Conservation (phyloP, 2,329 filamentous ascomycete genomes). For the Pseudogymnoascus sp. region DNA sequence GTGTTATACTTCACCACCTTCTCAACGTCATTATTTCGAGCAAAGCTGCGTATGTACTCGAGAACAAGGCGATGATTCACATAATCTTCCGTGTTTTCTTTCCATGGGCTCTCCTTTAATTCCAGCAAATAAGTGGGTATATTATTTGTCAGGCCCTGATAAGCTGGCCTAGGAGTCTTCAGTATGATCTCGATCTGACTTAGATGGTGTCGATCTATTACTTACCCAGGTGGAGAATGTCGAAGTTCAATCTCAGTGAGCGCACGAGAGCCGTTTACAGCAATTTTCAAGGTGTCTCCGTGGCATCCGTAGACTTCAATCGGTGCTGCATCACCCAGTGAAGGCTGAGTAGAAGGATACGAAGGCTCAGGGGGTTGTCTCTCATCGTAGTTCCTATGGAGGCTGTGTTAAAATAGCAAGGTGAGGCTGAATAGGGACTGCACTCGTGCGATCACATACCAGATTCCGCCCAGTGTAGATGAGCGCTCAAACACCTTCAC, state of each 20-base stretch:
- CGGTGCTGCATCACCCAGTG: conserved; percentile 17
- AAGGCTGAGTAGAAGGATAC: conserved; percentile 21
- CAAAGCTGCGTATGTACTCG: conserved; percentile 20
- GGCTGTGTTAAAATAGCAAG: neutral
- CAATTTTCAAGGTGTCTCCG: neutral
- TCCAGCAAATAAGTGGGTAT: conserved; percentile 22
- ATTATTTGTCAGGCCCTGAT: conserved; percentile 23
- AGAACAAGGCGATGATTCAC: conserved; percentile 21
- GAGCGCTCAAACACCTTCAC: conserved; percentile 49
- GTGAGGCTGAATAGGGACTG: neutral
- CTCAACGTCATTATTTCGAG: conserved; percentile 17
- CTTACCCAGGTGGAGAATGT: conserved; percentile 24
- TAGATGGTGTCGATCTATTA: neutral
- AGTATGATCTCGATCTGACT: neutral
- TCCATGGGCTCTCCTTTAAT: conserved; percentile 22
- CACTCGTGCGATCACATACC: conserved; percentile 34
- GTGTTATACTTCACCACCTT: conserved; percentile 20
- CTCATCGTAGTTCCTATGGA: conserved; percentile 15
- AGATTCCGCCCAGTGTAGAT: conserved; percentile 45
- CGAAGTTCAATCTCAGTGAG: conserved; percentile 13
- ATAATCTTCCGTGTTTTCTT: conserved; percentile 20
- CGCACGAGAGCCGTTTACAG: neutral
- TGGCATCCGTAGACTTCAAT: conserved; percentile 4
- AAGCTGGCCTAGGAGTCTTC: conserved; percentile 18
- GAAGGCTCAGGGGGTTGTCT: conserved; percentile 19